These are phyloP conservation scores for Eustoma russellianum DNA, from an alignment of 257 asterid genomes.

Conservation along the genomic window DNA sequence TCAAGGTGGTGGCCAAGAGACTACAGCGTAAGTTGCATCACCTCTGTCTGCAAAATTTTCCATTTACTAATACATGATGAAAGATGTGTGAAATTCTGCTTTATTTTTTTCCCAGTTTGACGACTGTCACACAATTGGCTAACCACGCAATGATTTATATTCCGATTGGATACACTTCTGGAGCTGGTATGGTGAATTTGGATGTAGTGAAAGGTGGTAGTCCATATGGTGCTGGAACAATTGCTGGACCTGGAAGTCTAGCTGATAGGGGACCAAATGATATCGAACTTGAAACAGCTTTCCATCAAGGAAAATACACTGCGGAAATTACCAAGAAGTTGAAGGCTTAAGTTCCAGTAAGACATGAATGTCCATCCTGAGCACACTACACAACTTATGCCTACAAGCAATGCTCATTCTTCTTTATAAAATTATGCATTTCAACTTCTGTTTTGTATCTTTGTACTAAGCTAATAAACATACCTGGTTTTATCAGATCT, in stretches of 20 bases:
- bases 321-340: conserved; percentile 24
- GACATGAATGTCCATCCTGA: too few species aligned
- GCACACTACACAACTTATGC: too few species aligned
- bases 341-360: conserved; percentile 4
- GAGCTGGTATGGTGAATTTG: conserved; percentile 57
- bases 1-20: conserved; percentile 56
- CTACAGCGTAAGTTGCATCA: conserved; percentile 28
- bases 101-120: conserved; percentile 31
- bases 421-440: too few species aligned
- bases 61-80: too few species aligned
- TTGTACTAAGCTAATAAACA: too few species aligned
- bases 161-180: conserved; percentile 55
- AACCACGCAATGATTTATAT: conserved; percentile 62
- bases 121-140: conserved; percentile 50
- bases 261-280: conserved; percentile 14
- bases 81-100: neutral
- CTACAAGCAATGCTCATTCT: too few species aligned
- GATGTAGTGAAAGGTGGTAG: conserved; percentile 29
- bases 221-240: conserved; percentile 36
- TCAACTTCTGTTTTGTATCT: too few species aligned
- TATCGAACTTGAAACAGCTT: conserved; percentile 18
- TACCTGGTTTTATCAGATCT: too few species aligned
- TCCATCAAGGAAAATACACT: conserved; percentile 27
- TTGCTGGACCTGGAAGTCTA: conserved; percentile 24
- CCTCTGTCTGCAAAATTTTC: neutral